phyloP scores from a whole-genome alignment of 2,329 filamentous ascomycete genomes.

The Helotiales sp. region DNA sequence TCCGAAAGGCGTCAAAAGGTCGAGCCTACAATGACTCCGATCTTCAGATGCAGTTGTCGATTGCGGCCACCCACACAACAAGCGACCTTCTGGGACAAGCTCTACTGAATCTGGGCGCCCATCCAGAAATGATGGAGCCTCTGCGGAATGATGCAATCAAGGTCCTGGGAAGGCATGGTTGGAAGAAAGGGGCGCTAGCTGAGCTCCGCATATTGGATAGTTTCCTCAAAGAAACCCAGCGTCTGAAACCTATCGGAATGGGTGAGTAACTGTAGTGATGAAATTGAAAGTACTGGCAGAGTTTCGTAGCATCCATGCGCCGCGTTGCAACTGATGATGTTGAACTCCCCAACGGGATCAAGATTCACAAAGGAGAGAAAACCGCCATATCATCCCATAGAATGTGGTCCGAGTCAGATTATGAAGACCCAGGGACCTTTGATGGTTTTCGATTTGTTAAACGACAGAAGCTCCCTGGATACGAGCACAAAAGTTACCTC shows the following conservation, averaged over 20 bases:
- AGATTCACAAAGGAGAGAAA: background rate
- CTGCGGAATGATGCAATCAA: background rate
- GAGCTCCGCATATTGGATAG: slow-evolving; percentile 1
- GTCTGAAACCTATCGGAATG: slow-evolving; percentile 6
- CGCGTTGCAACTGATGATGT: slow-evolving; percentile 4
- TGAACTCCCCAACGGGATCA: background rate
- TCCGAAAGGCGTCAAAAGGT: background rate
- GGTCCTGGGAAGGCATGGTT: background rate
- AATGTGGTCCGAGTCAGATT: slow-evolving; percentile 3
- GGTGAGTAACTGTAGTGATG: background rate
- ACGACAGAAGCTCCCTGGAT: background rate
- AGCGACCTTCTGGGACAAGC: slow-evolving; percentile 6
- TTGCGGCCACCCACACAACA: slow-evolving; percentile 8
- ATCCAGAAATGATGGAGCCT: slow-evolving; percentile 4
- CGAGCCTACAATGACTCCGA: background rate
- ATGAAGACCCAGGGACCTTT: background rate
- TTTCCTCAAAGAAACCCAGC: slow-evolving; percentile 10
- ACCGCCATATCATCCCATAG: slow-evolving; percentile 4
- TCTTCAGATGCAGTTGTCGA: background rate
- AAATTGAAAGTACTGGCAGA: background rate
- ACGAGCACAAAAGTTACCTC: background rate
- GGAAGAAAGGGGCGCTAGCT: background rate
- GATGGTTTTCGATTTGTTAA: background rate
- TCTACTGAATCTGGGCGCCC: background rate
- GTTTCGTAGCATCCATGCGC: background rate